Evolutionary conservation across 1,284 basidiomycete genomes (phyloP), one percentile per base, ranked within the genome.

Genomic region (Puccinia triticina): DNA sequence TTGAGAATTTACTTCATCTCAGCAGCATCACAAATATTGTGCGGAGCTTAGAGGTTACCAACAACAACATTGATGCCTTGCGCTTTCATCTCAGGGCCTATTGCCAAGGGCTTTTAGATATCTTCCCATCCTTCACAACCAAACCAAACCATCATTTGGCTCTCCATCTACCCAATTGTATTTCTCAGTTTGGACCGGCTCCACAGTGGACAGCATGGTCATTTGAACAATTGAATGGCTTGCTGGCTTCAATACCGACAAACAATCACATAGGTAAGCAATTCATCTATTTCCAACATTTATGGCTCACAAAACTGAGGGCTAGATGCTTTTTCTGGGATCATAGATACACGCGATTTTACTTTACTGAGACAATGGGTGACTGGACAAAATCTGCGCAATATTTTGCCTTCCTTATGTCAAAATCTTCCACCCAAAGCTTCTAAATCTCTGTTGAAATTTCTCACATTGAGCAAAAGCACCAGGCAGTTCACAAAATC

Each of bases 221-320:
- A 4, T 64, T 73, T 66, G 37, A 81, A 26, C 46, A 57, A 21
- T 55, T 73, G 14, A 73, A 73, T 21, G 50, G 71, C 37, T 53
- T 26, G 11, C 32, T 73, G 16, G 71, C 71, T 53, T 90, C 21
- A 90, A 0, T 91, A 91, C 90, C 91, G 92, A 0, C 26, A 14
- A 73, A 73, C 21, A 55, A 73, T 7, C 18, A 53, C 7, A 43
- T 50, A 21, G 21, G 57, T 53, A 55, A 77, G 43, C 40, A 7
- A 1, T 53, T 34, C 12, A n/a, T 29, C 16, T 57, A 16, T 32
- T 72, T 34, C 4, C 23, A 50, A 37, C 18, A 8, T 29, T 26
- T 26, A n/a, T 46, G 69, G 50, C 46, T n/a, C n/a, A n/a, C n/a
- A n/a, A n/a, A n/a, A n/a, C 46, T 48, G 37, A 0, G 2, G 18